A percentile compares a stretch with the other conserved stretches of the same genome.
Evolutionary conservation across 768 basidiomycete species (phyloP).

Genomic region (Boletus sp.): DNA sequence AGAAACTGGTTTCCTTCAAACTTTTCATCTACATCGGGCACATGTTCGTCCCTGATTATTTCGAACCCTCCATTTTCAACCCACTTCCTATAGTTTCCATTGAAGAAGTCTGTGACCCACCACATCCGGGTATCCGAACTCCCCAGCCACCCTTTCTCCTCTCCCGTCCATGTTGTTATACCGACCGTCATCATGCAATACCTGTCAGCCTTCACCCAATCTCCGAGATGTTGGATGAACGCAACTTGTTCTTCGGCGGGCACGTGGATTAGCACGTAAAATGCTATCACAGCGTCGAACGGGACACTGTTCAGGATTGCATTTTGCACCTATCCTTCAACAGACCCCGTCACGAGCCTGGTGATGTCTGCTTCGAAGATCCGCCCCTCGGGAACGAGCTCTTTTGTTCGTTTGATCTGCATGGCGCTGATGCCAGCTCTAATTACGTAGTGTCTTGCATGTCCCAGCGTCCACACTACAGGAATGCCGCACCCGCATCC

Average conservation of each 20-base stretch:
- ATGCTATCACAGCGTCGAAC: conserved; percentile 2
- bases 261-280: conserved; percentile 8
- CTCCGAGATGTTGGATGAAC: conserved; percentile 14
- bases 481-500: conserved; percentile 11
- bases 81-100: conserved; percentile 10
- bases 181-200: conserved; percentile 9
- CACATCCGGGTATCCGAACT: not conserved
- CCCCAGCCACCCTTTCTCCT: not conserved
- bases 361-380: conserved; percentile 9
- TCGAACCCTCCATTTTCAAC: conserved; percentile 5
- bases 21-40: not conserved
- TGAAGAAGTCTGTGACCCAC: conserved; percentile 9
- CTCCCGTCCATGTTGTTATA: not conserved
- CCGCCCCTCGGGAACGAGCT: conserved; percentile 2
- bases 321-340: not conserved
- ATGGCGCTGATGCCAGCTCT: conserved; percentile 6
- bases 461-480: not conserved
- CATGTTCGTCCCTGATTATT: conserved; percentile 10
- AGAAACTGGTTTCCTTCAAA: conserved; percentile 9
- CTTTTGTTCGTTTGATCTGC: conserved; percentile 7
- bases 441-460: conserved; percentile 6
- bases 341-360: not conserved
- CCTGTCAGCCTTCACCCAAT: conserved; percentile 13
- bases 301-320: not conserved
- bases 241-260: conserved; percentile 7